Evolutionary conservation across 805 yeast genomes (phyloP).

Genomic region (Yarrowia hollandica): DNA sequence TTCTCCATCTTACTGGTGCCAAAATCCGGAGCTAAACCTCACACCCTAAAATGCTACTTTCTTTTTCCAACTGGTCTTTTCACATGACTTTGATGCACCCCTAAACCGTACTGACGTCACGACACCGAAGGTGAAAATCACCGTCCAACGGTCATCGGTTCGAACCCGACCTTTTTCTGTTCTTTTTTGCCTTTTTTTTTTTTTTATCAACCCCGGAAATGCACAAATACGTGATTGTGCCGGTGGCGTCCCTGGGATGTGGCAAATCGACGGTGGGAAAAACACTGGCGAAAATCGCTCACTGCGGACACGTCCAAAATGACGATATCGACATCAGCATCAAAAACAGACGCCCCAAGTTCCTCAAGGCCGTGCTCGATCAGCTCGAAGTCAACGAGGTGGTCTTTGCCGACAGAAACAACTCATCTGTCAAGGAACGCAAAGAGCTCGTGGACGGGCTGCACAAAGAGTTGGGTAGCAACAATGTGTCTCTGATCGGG

Average conservation of each 20-base stretch:
- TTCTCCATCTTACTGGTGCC: too few species aligned
- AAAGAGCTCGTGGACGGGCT: constrained; percentile 46
- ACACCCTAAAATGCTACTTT: too few species aligned
- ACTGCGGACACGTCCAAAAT: constrained; percentile 79
- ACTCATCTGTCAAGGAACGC: constrained; percentile 72
- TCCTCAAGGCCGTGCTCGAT: constrained; percentile 32
- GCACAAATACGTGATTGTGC: constrained; percentile 57
- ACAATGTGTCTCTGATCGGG: not conserved
- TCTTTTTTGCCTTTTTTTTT: too few species aligned
- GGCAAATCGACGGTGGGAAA: constrained; percentile 86
- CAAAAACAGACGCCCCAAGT: constrained; percentile 30
- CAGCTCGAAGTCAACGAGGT: not conserved
- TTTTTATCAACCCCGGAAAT: too few species aligned
- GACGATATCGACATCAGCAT: constrained; percentile 55
- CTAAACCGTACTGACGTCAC: too few species aligned
- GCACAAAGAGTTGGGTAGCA: not conserved
- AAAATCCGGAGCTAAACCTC: too few species aligned
- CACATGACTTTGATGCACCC: too few species aligned
- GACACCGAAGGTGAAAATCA: too few species aligned
- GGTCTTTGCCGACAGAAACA: constrained; percentile 80
- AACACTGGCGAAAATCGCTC: constrained; percentile 56
- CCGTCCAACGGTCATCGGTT: too few species aligned
- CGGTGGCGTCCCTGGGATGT: constrained; percentile 90
- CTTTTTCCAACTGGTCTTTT: too few species aligned
- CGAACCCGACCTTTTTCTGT: too few species aligned